These are phyloP conservation scores for Datisca glomerata DNA, from an alignment of 306 rosid species.

Conservation along the genomic window DNA sequence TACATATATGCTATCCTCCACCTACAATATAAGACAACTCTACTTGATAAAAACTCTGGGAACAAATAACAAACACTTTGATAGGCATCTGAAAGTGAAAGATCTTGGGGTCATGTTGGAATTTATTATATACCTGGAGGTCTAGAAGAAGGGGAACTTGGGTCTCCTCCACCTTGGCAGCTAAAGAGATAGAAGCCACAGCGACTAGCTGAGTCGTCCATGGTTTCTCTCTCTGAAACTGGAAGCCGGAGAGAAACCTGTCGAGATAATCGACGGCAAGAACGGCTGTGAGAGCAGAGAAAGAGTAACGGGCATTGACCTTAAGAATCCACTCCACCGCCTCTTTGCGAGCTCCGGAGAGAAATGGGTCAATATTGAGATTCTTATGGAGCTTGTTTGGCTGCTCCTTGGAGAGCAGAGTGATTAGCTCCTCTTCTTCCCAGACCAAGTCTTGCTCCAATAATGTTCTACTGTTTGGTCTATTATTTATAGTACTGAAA, in stretches of 20 bases:
- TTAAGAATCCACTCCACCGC: conserved; percentile 65
- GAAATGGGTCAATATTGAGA: conserved; percentile 8
- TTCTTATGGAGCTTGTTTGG: conserved; percentile 18
- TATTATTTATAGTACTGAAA: conserved; percentile 4
- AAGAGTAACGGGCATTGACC: conserved; percentile 48
- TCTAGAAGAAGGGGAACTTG: conserved; percentile 70
- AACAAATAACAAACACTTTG: neutral
- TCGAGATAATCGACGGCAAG: conserved; percentile 76
- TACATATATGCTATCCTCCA: conserved; percentile 44
- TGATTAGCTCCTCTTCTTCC: conserved; percentile 57
- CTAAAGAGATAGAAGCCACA: conserved; percentile 72
- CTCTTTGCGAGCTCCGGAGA: conserved; percentile 38
- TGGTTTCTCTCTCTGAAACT: conserved; percentile 46
- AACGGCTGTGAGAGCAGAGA: conserved; percentile 61
- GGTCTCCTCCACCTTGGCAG: conserved; percentile 86
- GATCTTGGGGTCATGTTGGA: neutral
- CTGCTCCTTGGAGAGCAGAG: conserved; percentile 42
- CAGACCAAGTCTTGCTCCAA: conserved; percentile 53
- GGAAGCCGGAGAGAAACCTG: conserved; percentile 42
- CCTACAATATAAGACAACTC: conserved; percentile 23
- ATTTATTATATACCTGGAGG: conserved; percentile 43
- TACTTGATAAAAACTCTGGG: neutral
- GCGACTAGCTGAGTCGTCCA: conserved; percentile 88
- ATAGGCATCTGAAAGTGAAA: neutral
- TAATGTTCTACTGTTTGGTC: conserved; percentile 15